A percentile compares a stretch with the other conserved stretches of the same genome.
Conservation (phyloP, 2,329 filamentous ascomycete species). For the Chrysosporium queenslandicum region DNA sequence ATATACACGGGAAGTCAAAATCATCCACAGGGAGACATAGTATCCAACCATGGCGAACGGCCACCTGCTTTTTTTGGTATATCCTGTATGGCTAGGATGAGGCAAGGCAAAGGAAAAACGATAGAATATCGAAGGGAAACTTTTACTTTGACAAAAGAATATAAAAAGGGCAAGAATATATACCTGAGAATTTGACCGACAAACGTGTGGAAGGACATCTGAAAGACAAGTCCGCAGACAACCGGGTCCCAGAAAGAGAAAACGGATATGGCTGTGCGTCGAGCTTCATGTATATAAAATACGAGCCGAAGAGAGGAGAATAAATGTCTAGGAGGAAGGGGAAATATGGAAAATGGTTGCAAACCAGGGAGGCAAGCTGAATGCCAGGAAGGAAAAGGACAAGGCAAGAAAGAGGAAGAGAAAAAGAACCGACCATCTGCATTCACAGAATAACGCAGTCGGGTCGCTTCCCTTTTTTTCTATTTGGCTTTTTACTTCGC, state of each 20-base stretch:
- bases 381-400: not conserved
- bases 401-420: too few species aligned
- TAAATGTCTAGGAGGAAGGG: slow-evolving; percentile 6
- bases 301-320: slow-evolving; percentile 1
- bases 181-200: slow-evolving; percentile 1
- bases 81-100: not conserved
- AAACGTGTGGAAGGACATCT: not conserved
- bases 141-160: slow-evolving; percentile 8
- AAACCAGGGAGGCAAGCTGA: not conserved
- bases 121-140: not conserved
- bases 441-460: slow-evolving; percentile 34
- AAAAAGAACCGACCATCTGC: too few species aligned
- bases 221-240: not conserved
- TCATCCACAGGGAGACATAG: not conserved
- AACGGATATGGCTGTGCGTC: not conserved
- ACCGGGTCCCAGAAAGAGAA: not conserved
- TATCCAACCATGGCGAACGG: not conserved
- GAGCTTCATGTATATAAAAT: slow-evolving; percentile 8
- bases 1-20: slow-evolving; percentile 8
- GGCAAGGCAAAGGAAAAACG: not conserved
- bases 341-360: not conserved
- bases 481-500: slow-evolving; percentile 25
- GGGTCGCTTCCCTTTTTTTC: slow-evolving; percentile 10
- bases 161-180: not conserved
- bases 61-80: not conserved